Base-by-base conservation (phyloP, 768 basidiomycete species). In the Peribolospora baueri region DNA sequence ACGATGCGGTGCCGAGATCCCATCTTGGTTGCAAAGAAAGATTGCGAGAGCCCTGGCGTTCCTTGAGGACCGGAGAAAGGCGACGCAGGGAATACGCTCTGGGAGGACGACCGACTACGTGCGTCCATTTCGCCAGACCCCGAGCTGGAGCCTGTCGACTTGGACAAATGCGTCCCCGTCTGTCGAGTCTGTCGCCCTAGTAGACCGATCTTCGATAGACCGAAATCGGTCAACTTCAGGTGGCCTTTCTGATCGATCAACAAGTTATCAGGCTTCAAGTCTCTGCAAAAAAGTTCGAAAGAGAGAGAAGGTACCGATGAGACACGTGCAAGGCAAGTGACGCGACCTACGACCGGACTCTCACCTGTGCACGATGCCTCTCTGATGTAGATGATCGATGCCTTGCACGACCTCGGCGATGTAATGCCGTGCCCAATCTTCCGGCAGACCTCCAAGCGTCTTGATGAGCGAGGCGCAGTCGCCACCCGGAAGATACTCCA, bases 401-500 rank as follows among this genome's bases (percentile, higher is more conserved):
- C 91, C 93, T 56, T 97, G 73, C 14, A 88, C 79, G 9, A 97
- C 88, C 65, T 97, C 93, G 0, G 93, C 93, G 58, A 95, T 79
- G 64, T 97, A 98, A 61, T 87, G 82, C 67, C 80, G 80, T 1
- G 90, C 82, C 93, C 93, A 97, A 61, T 93, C 88, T 67, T 98
- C 93, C 0, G 88, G 83, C 9, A 98, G 69, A 14, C 75, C 80
- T 4, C 90, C 93, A n/a, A 97, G 64, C 14, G 84, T 82, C 70
- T 97, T 97, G 75, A 98, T 84, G 57, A 97, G 75, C 3, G 88
- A 85, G 7, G 90, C 93, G 62, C 93, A 95, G 64, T 98, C 93
- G 5, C 93, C 93, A 42, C 91, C 91, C 60, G 93, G 93, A 41
- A 98, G 76, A 66, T 98, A 98, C 67, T 98, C 93, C 93, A 98